Evolutionary conservation across 129 eudicot species (phyloP).

Genomic region (Pulicaria dysenterica): DNA sequence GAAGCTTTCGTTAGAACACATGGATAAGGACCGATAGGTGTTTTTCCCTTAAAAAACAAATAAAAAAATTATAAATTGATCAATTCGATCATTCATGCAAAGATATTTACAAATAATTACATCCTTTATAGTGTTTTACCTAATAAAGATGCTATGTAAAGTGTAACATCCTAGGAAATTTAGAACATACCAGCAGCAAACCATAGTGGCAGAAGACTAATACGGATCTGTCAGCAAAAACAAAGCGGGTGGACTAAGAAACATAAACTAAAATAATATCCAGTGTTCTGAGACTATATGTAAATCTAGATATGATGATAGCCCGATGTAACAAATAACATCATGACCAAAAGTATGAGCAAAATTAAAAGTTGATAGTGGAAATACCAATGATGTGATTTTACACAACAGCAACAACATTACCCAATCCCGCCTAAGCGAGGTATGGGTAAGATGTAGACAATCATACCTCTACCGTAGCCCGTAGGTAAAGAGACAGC

Average conservation of each 20-base stretch:
- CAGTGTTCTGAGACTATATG: not conserved
- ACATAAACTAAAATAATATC: constrained; percentile 15
- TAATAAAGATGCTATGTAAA: constrained; percentile 8
- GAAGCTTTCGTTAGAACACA: constrained; percentile 49
- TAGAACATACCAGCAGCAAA: constrained; percentile 65
- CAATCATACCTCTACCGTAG: too few relatives aligned
- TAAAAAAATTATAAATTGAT: not conserved
- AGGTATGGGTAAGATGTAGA: too few relatives aligned
- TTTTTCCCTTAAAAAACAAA: constrained; percentile 53
- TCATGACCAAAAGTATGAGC: too few relatives aligned
- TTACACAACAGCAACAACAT: too few relatives aligned
- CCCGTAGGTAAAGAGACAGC: too few relatives aligned
- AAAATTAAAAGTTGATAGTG: too few relatives aligned
- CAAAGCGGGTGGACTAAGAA: constrained; percentile 8
- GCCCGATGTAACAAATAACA: too few relatives aligned
- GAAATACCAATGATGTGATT: too few relatives aligned
- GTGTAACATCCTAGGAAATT: not conserved
- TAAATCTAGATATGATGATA: not conserved
- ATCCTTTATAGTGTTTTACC: constrained; percentile 5
- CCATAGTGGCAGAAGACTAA: constrained; percentile 72
- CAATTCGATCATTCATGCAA: not conserved
- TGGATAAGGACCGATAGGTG: constrained; percentile 52
- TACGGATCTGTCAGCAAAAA: constrained; percentile 56
- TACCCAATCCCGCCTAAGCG: too few relatives aligned
- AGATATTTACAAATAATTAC: constrained; percentile 9